These are phyloP conservation scores for Geranium rotundifolium DNA, from an alignment of 345 rosid genomes.

Conservation along the genomic window DNA sequence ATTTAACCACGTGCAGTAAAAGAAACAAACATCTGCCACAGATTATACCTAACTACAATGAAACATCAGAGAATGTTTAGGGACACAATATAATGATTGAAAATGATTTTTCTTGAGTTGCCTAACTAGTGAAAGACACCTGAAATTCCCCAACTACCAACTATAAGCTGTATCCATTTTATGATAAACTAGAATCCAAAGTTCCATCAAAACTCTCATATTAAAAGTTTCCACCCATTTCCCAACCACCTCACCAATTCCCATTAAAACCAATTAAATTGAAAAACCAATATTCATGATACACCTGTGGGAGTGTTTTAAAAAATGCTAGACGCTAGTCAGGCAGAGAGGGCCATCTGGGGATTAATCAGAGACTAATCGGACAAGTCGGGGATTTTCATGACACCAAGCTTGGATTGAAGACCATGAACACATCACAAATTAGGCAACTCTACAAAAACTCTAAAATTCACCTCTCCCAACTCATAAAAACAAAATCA, in stretches of 20 bases:
- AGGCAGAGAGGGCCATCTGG: too few relatives aligned
- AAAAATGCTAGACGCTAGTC: too few relatives aligned
- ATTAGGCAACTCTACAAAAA: not conserved
- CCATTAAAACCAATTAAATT: not conserved
- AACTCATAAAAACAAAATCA: too few relatives aligned
- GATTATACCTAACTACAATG: not conserved
- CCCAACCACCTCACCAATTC: not conserved
- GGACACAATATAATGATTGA: not conserved
- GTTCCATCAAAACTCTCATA: not conserved
- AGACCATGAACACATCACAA: not conserved
- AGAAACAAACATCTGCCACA: not conserved
- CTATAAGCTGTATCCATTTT: not conserved
- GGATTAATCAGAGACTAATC: too few relatives aligned
- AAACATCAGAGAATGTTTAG: not conserved
- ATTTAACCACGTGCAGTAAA: not conserved
- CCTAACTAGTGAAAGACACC: not conserved
- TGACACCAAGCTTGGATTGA: too few relatives aligned
- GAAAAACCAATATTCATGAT: not conserved
- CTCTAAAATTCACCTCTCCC: too few relatives aligned
- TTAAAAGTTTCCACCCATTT: not conserved
- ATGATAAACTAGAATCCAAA: not conserved
- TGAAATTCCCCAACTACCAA: not conserved
- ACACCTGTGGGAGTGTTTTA: too few relatives aligned
- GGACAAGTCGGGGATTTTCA: too few relatives aligned
- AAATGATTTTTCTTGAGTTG: constrained; percentile 1